phyloP scores from a whole-genome alignment of 805 yeast genomes.

The Yamadazyma akitaensis region DNA sequence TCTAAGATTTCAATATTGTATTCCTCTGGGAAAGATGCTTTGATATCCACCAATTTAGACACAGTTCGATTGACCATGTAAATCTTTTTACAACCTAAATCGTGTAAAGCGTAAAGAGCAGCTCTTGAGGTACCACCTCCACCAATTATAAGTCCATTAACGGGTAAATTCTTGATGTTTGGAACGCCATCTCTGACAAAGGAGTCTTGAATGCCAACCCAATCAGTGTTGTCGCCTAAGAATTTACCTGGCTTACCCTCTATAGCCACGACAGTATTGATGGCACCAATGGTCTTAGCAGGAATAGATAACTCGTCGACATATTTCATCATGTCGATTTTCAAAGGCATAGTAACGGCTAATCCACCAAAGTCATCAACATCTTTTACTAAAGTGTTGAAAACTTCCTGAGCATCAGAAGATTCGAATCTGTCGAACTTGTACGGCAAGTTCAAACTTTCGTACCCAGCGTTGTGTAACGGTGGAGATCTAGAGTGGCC shows the following conservation, averaged over 20 bases:
- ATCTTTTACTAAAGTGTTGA: constrained; percentile 43
- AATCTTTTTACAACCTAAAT: constrained; percentile 73
- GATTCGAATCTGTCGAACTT: constrained; percentile 67
- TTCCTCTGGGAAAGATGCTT: constrained; percentile 54
- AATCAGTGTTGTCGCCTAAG: constrained; percentile 90
- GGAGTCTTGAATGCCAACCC: constrained; percentile 81
- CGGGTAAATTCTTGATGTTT: constrained; percentile 26
- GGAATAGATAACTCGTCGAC: constrained; percentile 67
- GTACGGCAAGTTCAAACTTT: constrained; percentile 75
- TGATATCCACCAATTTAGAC: constrained; percentile 58
- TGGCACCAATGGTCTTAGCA: constrained; percentile 85
- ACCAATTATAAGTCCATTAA: constrained; percentile 79
- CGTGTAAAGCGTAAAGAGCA: constrained; percentile 79
- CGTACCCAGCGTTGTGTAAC: constrained; percentile 78
- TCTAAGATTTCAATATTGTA: constrained; percentile 60
- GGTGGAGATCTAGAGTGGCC: constrained; percentile 86
- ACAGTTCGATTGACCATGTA: constrained; percentile 79
- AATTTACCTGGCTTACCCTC: constrained; percentile 38
- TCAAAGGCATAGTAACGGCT: constrained; percentile 92
- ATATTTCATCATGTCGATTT: constrained; percentile 70
- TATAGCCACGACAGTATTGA: constrained; percentile 71
- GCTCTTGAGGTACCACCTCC: constrained; percentile 99
- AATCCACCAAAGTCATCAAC: constrained; percentile 77
- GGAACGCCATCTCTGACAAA: constrained; percentile 63
- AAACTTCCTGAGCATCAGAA: constrained; percentile 54